Percentiles rank a stretch among this genome's conserved stretches.
phyloP scores from a whole-genome alignment of 2,329 filamentous ascomycete species.

The Venturia oleaginea region DNA sequence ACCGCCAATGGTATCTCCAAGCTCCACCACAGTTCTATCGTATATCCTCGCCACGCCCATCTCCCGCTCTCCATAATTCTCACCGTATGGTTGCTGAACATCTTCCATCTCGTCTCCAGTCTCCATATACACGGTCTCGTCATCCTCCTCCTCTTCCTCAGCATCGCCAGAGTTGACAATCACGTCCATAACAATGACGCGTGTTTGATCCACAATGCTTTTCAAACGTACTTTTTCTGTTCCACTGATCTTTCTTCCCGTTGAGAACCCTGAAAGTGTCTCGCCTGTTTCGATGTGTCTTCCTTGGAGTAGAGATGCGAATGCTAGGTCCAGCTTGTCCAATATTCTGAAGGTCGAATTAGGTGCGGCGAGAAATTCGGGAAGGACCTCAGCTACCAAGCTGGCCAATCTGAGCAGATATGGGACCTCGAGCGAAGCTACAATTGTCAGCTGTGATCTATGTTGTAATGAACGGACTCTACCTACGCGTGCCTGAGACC shows the following conservation, averaged over 20 bases:
- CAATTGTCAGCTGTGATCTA: conserved; percentile 2
- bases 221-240: conserved; percentile 85
- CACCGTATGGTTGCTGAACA: conserved; percentile 18
- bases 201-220: conserved; percentile 68
- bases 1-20: conserved; percentile 57
- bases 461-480: not conserved
- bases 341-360: conserved; percentile 61
- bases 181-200: conserved; percentile 60
- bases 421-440: conserved; percentile 71
- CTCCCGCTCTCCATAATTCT: conserved; percentile 37
- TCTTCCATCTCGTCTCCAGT: conserved; percentile 29
- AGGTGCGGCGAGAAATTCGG: conserved; percentile 60
- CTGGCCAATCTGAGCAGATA: conserved; percentile 73
- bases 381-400: conserved; percentile 61
- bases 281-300: conserved; percentile 57
- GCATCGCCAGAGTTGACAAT: conserved; percentile 47
- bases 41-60: conserved; percentile 71
- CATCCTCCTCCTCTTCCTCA: conserved; percentile 26
- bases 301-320: conserved; percentile 64
- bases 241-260: conserved; percentile 55
- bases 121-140: conserved; percentile 22
- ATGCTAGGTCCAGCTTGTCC: conserved; percentile 73
- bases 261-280: conserved; percentile 60
- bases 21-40: conserved; percentile 65
- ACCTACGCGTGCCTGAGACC: conserved; percentile 77